A percentile compares a stretch with the other conserved stretches of the same genome.
phyloP scores from a whole-genome alignment of 331 rosid species.

The Quercus lobata region DNA sequence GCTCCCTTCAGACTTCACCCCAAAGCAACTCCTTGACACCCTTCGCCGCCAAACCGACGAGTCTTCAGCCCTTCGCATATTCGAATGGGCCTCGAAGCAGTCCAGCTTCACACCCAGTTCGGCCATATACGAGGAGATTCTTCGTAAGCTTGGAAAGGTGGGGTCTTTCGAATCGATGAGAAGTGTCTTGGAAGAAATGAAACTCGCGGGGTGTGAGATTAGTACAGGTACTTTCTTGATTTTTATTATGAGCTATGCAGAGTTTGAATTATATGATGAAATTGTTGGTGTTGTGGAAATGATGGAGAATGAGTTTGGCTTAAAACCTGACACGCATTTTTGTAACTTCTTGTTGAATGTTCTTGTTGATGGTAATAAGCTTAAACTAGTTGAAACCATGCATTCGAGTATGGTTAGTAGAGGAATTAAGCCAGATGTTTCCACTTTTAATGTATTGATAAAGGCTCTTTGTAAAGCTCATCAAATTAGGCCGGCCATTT shows the following conservation, averaged over 20 bases:
- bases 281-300: slow-evolving; percentile 34
- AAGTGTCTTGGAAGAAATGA: slow-evolving; percentile 36
- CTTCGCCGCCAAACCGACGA: slow-evolving; percentile 70
- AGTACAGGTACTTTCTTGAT: slow-evolving; percentile 40
- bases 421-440: slow-evolving; percentile 56
- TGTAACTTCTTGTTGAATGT: slow-evolving; percentile 56
- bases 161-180: slow-evolving; percentile 58
- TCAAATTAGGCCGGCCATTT: slow-evolving; percentile 71
- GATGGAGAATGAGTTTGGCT: slow-evolving; percentile 57
- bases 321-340: slow-evolving; percentile 53
- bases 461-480: slow-evolving; percentile 89
- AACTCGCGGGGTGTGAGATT: slow-evolving; percentile 24
- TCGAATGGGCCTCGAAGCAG: slow-evolving; percentile 77
- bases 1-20: slow-evolving; percentile 67
- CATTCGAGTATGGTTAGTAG: slow-evolving; percentile 51
- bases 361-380: slow-evolving; percentile 67
- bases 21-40: slow-evolving; percentile 65
- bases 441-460: slow-evolving; percentile 68
- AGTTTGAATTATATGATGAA: slow-evolving; percentile 46
- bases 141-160: slow-evolving; percentile 42
- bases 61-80: slow-evolving; percentile 54
- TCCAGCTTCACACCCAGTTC: slow-evolving; percentile 48
- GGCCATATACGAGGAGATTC: slow-evolving; percentile 48
- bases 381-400: slow-evolving; percentile 60
- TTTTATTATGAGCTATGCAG: slow-evolving; percentile 44